phyloP scores from a whole-genome alignment of 148 eudicot species.

The Camellia japonica region DNA sequence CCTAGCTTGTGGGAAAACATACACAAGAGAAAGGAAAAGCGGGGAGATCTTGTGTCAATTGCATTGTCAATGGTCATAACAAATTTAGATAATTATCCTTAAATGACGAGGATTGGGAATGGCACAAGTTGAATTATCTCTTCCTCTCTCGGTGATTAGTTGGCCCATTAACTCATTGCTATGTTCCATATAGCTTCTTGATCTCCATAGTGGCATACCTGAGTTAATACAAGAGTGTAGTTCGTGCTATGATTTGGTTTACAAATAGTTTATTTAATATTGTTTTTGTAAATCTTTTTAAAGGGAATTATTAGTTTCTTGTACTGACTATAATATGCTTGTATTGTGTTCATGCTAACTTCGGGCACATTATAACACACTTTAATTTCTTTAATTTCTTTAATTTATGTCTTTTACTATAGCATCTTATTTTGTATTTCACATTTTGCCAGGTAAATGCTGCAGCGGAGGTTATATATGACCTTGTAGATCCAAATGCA shows the following conservation, averaged over 20 bases:
- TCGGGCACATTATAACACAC: neutral
- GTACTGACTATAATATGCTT: neutral
- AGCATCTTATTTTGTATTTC: neutral
- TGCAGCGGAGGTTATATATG: conserved; percentile 96
- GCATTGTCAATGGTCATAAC: neutral
- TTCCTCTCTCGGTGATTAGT: neutral
- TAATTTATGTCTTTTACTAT: neutral
- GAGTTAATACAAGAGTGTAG: neutral
- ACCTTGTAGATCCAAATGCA: conserved; percentile 94
- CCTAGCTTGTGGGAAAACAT: neutral
- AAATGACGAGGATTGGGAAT: neutral
- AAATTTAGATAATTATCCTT: neutral
- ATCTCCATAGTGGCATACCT: neutral
- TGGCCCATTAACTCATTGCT: neutral
- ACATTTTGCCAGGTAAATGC: conserved; percentile 70
- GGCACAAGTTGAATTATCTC: neutral
- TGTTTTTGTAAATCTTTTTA: neutral
- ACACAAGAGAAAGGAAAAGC: neutral
- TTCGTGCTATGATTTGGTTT: neutral
- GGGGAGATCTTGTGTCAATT: neutral
- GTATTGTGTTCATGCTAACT: conserved; percentile 2
- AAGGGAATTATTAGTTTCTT: neutral
- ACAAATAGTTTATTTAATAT: neutral
- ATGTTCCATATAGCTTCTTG: neutral
- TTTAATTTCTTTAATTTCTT: neutral